phyloP scores from a whole-genome alignment of 1,284 basidiomycete genomes.

The Ustilago loliicola region DNA sequence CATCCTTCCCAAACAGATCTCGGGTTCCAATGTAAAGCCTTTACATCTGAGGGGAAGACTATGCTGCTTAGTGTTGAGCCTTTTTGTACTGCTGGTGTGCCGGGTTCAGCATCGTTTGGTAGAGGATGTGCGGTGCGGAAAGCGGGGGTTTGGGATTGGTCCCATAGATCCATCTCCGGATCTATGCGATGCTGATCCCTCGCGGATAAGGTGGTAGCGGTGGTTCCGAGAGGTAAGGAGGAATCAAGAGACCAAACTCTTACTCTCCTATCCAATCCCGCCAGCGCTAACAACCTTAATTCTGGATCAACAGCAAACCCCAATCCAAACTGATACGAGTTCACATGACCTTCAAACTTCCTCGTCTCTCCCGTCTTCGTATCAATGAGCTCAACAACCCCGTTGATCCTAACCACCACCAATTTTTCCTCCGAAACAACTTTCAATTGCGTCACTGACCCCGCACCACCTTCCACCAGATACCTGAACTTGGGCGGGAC shows the following conservation, averaged over 20 bases:
- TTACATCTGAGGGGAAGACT: conserved; percentile 15
- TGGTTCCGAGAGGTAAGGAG: conserved; percentile 22
- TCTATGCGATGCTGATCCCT: not conserved
- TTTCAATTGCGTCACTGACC: conserved; percentile 32
- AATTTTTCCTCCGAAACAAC: conserved; percentile 10
- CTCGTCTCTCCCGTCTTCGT: not conserved
- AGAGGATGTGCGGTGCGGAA: conserved; percentile 2
- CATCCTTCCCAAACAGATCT: conserved; percentile 18
- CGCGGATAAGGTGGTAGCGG: not conserved
- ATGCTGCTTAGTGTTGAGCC: conserved; percentile 22
- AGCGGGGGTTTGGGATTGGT: conserved; percentile 1
- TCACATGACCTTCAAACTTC: conserved; percentile 33
- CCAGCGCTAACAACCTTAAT: conserved; percentile 28
- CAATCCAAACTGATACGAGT: conserved; percentile 33
- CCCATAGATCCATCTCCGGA: not conserved
- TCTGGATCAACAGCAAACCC: conserved; percentile 25
- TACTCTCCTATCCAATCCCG: conserved; percentile 31
- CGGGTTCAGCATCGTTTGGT: not conserved
- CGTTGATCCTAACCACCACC: conserved; percentile 34
- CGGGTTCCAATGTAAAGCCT: conserved; percentile 31
- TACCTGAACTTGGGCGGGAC: not conserved
- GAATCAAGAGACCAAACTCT: conserved; percentile 43
- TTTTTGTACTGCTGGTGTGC: not conserved
- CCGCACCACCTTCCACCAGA: not conserved
- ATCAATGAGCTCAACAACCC: conserved; percentile 23